Base-by-base conservation (phyloP, 2,329 filamentous ascomycete genomes). In the Diplodia seriata region DNA sequence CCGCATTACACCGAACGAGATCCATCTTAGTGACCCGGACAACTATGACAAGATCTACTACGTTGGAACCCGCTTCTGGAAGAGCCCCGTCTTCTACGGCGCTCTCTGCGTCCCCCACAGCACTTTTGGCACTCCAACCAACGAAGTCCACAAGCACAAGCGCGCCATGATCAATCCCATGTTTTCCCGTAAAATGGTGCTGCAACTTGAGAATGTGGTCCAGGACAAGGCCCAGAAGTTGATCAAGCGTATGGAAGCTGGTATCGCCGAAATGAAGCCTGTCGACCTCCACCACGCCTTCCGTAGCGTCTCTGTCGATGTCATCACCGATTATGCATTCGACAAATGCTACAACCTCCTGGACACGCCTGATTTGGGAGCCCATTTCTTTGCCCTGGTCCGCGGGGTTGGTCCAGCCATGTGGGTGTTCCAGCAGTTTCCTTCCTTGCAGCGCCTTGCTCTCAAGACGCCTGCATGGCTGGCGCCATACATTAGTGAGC, bases 341-440 rank as follows among this genome's bases (percentile, higher is more conserved):
- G 74, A 69, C 9, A 64, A 72, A 9, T 72, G 70, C 49, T 76
- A 76, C 66, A 69, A 78, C 43, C 70, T 74, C 12, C 63, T 79
- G 1, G 76, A 76, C 29, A 59, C 57, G 6, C 33, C 66, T 0
- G 74, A 78, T 49, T 69, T 73, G 5, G 74, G 72, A 6, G 56
- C 51, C 3, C 50, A 70, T 3, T 78, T 76, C 71, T 76, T 74
- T 59, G 70, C 71, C 4, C 70, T 75, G 70, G 70, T 74, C 11
- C 67, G 69, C 23, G 68, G 69, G 9, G 66, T 74, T 38, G 71
- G 71, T 18, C 68, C 70, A 5, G 68, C 70, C 6, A 61, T 74
- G 47, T 72, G 65, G 70, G 69, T 69, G 29, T 71, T 70, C 53
- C 71, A 73, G 53, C 71, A 74, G 62, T 73, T 69, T 53, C 74